Base-by-base conservation (phyloP, 176 grass and related monocot species). In the Olyra latifolia region DNA sequence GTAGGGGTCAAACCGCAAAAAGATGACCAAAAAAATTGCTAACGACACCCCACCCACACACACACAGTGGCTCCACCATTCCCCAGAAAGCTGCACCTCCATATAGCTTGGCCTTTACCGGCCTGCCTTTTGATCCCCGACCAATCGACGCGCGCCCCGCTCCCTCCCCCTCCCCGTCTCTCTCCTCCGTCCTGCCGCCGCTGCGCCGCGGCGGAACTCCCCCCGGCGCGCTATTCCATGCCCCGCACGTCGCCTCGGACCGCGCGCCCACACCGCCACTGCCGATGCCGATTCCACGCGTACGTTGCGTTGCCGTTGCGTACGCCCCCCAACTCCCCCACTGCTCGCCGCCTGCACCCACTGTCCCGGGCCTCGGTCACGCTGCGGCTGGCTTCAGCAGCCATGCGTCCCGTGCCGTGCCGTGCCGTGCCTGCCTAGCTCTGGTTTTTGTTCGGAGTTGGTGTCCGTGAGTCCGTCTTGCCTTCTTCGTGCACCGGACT, bases 41-140 rank as follows among this genome's bases (percentile, higher is more conserved):
- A n/a, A n/a, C 17, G 10, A 6, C 32, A 32, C 25, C 4, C n/a
- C n/a, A n/a, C n/a, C n/a, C n/a, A n/a, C n/a, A n/a, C n/a, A n/a
- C n/a, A n/a, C n/a, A 39, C 67, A 73, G 69, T 74, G 13, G n/a
- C 7, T 15, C 38, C 71, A 83, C 71, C 72, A 38, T 72, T 71
- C 52, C 78, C 56, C 56, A 72, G 57, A 63, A 82, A 85, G 87
- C 66, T 82, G 65, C 23, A 20, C 10, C 6, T 75, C 72, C 82
- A 64, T 82, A 50, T 82, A 8, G 62, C 41, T 89, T 85, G 87
- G 82, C 77, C 65, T 89, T 85, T 81, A 81, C 82, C 40, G 72
- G 8, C 20, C 49, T 39, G 19, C 49, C 78, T 41, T 81, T 77
- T 58, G 39, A 71, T 85, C 57, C 72, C 59, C 48, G 72, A 71